Conservation (phyloP, 1,284 basidiomycete genomes). For the Malassezia japonica region DNA sequence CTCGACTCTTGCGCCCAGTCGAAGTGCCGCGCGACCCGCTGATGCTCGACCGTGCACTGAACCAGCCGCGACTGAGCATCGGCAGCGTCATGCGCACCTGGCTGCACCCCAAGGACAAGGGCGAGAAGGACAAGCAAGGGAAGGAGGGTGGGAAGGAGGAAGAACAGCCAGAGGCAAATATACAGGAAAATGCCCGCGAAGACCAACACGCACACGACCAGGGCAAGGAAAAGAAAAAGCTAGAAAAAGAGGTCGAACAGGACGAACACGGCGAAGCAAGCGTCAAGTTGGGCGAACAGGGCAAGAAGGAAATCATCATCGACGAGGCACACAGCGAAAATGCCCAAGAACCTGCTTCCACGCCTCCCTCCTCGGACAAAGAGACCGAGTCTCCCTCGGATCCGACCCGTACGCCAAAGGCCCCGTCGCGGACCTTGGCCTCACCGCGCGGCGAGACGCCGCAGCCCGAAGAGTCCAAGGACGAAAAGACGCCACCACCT, state of each 20-base stretch:
- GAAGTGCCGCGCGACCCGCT: constrained; percentile 44
- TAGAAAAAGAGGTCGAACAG: neutral
- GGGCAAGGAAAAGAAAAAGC: no score
- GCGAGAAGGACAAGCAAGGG: no score
- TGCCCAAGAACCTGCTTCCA: no score
- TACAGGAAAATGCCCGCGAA: no score
- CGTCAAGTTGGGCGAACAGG: neutral
- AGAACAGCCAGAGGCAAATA: no score
- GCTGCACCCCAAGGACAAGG: constrained; percentile 13
- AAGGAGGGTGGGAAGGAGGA: neutral
- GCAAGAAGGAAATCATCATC: neutral
- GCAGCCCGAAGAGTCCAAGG: no score
- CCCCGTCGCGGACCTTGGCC: no score
- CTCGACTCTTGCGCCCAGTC: constrained; percentile 46
- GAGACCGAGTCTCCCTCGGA: no score
- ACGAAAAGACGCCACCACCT: neutral
- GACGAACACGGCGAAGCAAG: neutral
- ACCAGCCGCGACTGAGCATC: constrained; percentile 40
- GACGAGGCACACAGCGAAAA: no score
- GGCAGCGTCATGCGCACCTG: constrained; percentile 26
- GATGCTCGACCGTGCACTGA: constrained; percentile 38
- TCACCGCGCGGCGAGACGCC: neutral
- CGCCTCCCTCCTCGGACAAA: no score
- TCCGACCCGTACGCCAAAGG: no score
- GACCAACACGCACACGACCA: no score